Percentiles rank a stretch among this genome's conserved stretches.
Conservation (phyloP, 2,329 filamentous ascomycete species). For the Aureobasidium sp. region DNA sequence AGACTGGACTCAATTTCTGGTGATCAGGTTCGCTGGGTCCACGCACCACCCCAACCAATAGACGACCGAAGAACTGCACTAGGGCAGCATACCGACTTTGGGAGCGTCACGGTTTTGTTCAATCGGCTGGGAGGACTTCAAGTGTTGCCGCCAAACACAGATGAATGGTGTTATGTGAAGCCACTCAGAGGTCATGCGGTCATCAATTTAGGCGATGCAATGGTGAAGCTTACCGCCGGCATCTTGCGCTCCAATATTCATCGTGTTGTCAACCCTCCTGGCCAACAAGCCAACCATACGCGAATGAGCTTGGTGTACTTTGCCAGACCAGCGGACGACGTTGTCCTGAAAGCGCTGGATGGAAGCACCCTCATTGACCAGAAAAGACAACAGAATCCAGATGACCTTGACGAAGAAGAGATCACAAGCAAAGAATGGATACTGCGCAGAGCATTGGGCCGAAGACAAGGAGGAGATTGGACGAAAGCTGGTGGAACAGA, state of each 20-base stretch:
- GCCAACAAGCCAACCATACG: slow-evolving; percentile 17
- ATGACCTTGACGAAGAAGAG: slow-evolving; percentile 21
- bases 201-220: slow-evolving; percentile 42
- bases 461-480: slow-evolving; percentile 27
- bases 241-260: slow-evolving; percentile 28
- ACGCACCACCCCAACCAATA: slow-evolving; percentile 39
- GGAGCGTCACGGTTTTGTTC: slow-evolving; percentile 48
- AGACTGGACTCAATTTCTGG: slow-evolving; percentile 35
- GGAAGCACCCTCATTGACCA: slow-evolving; percentile 25
- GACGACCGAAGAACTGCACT: slow-evolving; percentile 37
- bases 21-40: slow-evolving; percentile 48
- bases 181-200: slow-evolving; percentile 42
- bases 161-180: slow-evolving; percentile 45
- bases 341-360: slow-evolving; percentile 24
- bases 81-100: slow-evolving; percentile 51
- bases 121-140: slow-evolving; percentile 50
- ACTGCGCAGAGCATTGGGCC: slow-evolving; percentile 32
- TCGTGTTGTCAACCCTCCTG: slow-evolving; percentile 17
- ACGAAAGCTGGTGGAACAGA: slow-evolving; percentile 30
- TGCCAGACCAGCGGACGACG: slow-evolving; percentile 17
- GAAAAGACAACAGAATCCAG: slow-evolving; percentile 16
- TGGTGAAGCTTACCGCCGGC: slow-evolving; percentile 38
- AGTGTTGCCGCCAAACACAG: slow-evolving; percentile 29
- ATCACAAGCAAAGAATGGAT: slow-evolving; percentile 35
- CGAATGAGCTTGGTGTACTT: slow-evolving; percentile 18